Base-by-base conservation (phyloP, 2,329 filamentous ascomycete genomes). In the Aspergillus persii region DNA sequence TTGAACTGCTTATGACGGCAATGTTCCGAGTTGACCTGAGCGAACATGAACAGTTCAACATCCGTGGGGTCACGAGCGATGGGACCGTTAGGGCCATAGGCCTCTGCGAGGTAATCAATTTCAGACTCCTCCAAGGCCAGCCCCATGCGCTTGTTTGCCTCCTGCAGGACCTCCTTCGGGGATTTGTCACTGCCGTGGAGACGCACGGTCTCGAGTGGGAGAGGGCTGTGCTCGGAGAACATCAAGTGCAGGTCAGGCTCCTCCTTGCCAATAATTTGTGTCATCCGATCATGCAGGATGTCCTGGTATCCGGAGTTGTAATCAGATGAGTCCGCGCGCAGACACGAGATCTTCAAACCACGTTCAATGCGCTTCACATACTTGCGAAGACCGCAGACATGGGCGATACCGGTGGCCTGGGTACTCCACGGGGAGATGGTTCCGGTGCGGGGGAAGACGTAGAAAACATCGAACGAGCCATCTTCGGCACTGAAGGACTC, bases 1-100 rank as follows among this genome's bases (percentile, higher is more conserved):
- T 99, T 99, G 84, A 99, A 99, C 69, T 96, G 90, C 81, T 97
- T 96, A 73, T 89, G 86, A 59, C 86, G 79, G 71, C 86, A 96
- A 77, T 98, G 94, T 82, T 99, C 95, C 3, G 94, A 98, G 81
- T 98, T 98, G 74, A 99, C 94, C 78, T 99, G 95, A 15, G 94
- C 94, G 75, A 98, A 99, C 95, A 98, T 98, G 83, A 98, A 98
- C 26, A 98, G 83, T 79, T 99, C 95, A 49, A 98, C 91, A 74
- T 98, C 95, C 61, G 92, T 89, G 1, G 91, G 91, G 52, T 88
- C 80, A 61, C 83, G 74, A 11, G 83, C 83, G 53, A 86, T 79
- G 53, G 81, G 76, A 3, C 83, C 83, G 31, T 87, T 84, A 41
- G 86, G 81, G 5, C 86, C 86, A 76, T 92, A 95, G 47, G 89